A percentile compares a stretch with the other conserved stretches of the same genome.
phyloP scores from a whole-genome alignment of 2,329 filamentous ascomycete genomes.

The Fusarium sp. region DNA sequence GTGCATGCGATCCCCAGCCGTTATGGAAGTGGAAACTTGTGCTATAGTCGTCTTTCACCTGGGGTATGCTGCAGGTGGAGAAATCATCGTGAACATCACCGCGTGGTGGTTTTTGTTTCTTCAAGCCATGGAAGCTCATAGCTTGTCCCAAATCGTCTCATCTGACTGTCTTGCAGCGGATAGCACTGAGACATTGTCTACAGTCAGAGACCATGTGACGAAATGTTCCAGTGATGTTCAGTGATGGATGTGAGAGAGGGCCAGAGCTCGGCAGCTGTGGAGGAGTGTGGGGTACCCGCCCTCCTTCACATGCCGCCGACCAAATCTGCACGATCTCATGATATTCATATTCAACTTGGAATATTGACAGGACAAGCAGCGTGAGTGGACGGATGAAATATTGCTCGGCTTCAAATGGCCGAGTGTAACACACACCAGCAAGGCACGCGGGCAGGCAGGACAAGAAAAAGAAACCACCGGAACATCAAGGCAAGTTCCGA shows the following conservation, averaged over 20 bases:
- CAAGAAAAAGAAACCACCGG: background rate
- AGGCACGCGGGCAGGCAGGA: background rate
- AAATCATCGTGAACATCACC: background rate
- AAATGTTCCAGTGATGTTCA: background rate
- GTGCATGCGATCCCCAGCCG: constrained; percentile 10
- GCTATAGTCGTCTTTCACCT: constrained; percentile 14
- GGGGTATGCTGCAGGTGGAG: background rate
- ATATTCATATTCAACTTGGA: constrained; percentile 5
- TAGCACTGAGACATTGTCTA: background rate
- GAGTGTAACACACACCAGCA: constrained; percentile 16
- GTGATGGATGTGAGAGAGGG: background rate
- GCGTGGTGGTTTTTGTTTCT: background rate
- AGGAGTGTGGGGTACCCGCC: constrained; percentile 6
- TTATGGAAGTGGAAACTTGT: constrained; percentile 14
- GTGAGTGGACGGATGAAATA: constrained; percentile 32
- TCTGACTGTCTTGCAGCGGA: background rate
- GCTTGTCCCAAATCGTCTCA: background rate
- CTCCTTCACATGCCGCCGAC: constrained; percentile 10
- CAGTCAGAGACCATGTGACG: background rate
- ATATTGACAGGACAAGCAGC: constrained; percentile 8
- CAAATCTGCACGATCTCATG: constrained; percentile 8
- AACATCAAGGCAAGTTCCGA: background rate
- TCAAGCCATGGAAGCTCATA: background rate
- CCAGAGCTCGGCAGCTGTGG: background rate
- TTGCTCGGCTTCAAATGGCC: constrained; percentile 21